Base-by-base conservation (phyloP, 2,329 filamentous ascomycete species). In the Pseudonectria foliicola region DNA sequence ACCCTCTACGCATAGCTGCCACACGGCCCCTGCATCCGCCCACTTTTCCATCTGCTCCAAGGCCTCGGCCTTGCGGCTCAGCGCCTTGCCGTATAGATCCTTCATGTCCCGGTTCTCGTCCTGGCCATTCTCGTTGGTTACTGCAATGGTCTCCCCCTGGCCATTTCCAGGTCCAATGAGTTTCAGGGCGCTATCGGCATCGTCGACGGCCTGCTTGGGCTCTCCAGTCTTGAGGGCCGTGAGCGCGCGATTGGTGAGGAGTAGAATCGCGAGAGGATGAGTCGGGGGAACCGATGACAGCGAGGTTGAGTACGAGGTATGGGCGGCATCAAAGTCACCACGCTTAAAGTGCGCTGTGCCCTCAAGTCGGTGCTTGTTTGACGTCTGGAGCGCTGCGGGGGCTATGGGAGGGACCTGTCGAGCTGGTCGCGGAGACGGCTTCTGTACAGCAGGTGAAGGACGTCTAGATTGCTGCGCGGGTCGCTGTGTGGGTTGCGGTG, bases 11-110 rank as follows among this genome's bases (percentile, higher is more conserved):
- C 86, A 89, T 35, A 75, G 66, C 50, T 81, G 79, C 92, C 92
- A 98, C 1, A 85, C 79, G 2, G 69, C 65, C 0, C 78, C 80
- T 2, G 92, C 92, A 33, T 96, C 90, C 3, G 67, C 63, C 90
- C 90, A 98, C 56, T 83, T 86, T 64, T 98, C 92, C 70, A 98
- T 82, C 55, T 95, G 84, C 60, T 98, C 92, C 7, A 96, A 70
- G 2, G 88, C 92, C 62, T 98, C 92, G 1, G 92, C 92, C 66
- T 96, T 96, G 35, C 92, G 82, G 64, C 85, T 90, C 21, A 96
- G 66, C 0, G 90, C 90, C 60, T 96, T 98, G 34, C 87, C 89
- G 54, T 84, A 96, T 43, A 95, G 85, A 13, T 95, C 89, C 44
- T 78, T 83, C 85, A 98, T 94, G 31, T 90, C 82, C 47, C 93